Conservation (phyloP, 1,139 yeast genomes). For the Pichia sp. region DNA sequence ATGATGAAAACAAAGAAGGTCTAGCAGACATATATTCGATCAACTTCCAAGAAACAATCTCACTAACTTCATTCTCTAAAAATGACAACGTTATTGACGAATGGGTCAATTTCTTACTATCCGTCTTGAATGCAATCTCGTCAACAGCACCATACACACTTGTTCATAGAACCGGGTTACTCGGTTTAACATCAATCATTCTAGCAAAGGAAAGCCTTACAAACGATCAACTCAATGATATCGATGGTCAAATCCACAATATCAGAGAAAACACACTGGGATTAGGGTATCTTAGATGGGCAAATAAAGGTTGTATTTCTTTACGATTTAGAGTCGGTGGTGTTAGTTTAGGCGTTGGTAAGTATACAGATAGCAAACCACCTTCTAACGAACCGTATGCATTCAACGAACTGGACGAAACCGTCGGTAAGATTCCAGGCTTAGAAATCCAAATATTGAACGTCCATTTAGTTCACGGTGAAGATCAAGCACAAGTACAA, state of each 20-base stretch:
- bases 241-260: conserved; percentile 38
- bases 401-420: conserved; percentile 26
- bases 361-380: not conserved
- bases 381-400: not conserved
- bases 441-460: conserved; percentile 39
- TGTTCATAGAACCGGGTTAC: conserved; percentile 42
- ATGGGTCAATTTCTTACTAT: conserved; percentile 36
- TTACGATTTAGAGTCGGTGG: conserved; percentile 35
- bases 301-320: conserved; percentile 56
- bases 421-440: conserved; percentile 35
- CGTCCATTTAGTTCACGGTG: conserved; percentile 73
- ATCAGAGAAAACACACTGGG: conserved; percentile 45
- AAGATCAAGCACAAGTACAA: conserved; percentile 47
- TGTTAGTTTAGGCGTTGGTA: conserved; percentile 11
- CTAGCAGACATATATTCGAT: conserved; percentile 41
- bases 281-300: conserved; percentile 57
- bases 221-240: conserved; percentile 15
- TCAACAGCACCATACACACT: conserved; percentile 29
- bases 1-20: conserved; percentile 26
- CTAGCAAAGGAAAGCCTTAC: conserved; percentile 28
- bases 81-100: conserved; percentile 39
- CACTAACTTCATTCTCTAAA: conserved; percentile 44
- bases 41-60: conserved; percentile 54
- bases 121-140: conserved; percentile 27
- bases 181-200: conserved; percentile 48